Conservation (phyloP, 345 rosid genomes). For the Lepidium sativum region DNA sequence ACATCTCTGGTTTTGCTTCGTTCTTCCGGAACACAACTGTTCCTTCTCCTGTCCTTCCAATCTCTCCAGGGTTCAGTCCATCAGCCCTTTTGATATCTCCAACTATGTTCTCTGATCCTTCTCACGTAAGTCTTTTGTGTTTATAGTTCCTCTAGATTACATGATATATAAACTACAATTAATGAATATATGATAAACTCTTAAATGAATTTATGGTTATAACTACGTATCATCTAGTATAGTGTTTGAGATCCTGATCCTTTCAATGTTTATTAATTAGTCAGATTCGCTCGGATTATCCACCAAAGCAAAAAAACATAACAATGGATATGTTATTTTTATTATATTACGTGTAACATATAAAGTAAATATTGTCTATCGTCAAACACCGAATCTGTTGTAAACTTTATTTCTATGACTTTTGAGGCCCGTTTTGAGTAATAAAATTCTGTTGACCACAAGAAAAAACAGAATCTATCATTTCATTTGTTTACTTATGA, state of each 20-base stretch:
- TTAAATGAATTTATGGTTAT: neutral
- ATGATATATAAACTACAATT: no score
- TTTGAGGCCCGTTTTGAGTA: no score
- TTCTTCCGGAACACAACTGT: neutral
- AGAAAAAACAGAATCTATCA: neutral
- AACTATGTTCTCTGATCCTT: neutral
- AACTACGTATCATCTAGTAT: no score
- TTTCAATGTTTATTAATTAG: no score
- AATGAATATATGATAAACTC: neutral
- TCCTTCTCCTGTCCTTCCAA: neutral
- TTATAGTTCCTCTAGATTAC: neutral
- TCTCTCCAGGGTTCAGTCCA: constrained; percentile 21
- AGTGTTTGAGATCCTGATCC: no score
- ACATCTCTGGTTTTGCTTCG: neutral
- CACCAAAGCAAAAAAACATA: no score
- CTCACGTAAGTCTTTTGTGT: neutral
- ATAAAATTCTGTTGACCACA: no score
- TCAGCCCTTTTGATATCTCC: constrained; percentile 11
- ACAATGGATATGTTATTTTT: no score
- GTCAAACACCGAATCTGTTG: neutral
- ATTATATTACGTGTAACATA: neutral
- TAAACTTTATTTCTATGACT: no score
- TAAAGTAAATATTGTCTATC: neutral
- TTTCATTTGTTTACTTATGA: neutral
- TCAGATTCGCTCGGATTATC: no score